Evolutionary conservation across 1,284 basidiomycete species (phyloP).

Genomic region (Meira miltonrushii): DNA sequence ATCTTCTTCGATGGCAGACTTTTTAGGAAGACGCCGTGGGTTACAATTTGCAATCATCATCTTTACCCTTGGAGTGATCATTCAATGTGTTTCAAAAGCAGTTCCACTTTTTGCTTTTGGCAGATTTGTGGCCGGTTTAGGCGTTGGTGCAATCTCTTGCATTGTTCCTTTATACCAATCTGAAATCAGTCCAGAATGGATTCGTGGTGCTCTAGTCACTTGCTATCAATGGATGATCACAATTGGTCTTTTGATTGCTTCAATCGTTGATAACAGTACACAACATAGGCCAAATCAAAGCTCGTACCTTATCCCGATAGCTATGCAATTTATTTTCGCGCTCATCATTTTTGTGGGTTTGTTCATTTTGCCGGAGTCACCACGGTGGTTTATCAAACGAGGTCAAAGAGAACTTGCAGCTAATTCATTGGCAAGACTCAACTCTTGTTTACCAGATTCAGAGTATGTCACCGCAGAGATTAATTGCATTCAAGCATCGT

Average conservation of each 20-base stretch:
- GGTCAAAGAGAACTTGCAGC: slow-evolving; percentile 62
- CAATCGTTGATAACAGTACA: slow-evolving; percentile 69
- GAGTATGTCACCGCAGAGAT: slow-evolving; percentile 36
- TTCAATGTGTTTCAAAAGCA: not conserved
- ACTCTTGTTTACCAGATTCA: slow-evolving; percentile 33
- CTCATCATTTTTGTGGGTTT: slow-evolving; percentile 55
- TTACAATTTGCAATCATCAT: slow-evolving; percentile 59
- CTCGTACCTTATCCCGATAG: slow-evolving; percentile 72
- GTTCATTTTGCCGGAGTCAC: slow-evolving; percentile 65
- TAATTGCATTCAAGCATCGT: slow-evolving; percentile 65
- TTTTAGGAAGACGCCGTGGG: slow-evolving; percentile 57
- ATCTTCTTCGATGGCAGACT: slow-evolving; percentile 57
- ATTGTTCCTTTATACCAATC: slow-evolving; percentile 75
- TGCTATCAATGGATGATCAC: slow-evolving; percentile 63
- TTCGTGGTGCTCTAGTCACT: slow-evolving; percentile 75
- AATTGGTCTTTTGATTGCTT: slow-evolving; percentile 60
- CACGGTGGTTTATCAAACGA: slow-evolving; percentile 75
- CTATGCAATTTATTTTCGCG: slow-evolving; percentile 61
- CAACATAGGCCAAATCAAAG: slow-evolving; percentile 55
- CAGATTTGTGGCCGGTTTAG: slow-evolving; percentile 50
- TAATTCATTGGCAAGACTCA: slow-evolving; percentile 59
- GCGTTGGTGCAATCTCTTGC: slow-evolving; percentile 2
- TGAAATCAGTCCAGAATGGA: slow-evolving; percentile 68
- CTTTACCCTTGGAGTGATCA: slow-evolving; percentile 25
- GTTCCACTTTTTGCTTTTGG: not conserved